Conservation (phyloP, 768 basidiomycete genomes). For the Leccinum subtestaceum region DNA sequence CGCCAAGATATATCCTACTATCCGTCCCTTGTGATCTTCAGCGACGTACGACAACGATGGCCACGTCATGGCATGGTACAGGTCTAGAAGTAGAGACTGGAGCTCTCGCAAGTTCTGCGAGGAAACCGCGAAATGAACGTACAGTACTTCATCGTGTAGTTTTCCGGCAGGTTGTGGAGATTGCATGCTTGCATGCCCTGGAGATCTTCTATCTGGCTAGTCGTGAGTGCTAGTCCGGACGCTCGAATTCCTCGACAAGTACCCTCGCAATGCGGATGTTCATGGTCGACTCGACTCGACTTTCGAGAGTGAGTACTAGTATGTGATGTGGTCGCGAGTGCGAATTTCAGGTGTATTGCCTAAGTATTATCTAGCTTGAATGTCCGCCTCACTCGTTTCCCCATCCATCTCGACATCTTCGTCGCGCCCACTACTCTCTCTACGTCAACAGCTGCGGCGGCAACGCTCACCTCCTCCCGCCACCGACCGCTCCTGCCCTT, state of each 20-base stretch:
- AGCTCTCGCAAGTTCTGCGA: not conserved
- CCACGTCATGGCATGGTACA: conserved; percentile 91
- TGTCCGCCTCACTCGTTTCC: conserved; percentile 18
- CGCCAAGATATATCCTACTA: conserved; percentile 94
- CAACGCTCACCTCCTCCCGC: no score
- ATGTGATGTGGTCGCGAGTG: not conserved
- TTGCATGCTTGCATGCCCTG: conserved; percentile 94
- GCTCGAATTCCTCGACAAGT: conserved; percentile 2
- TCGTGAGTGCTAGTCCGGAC: conserved; percentile 14
- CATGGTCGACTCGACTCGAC: conserved; percentile 14
- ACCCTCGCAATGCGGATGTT: conserved; percentile 33
- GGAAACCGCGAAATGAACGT: conserved; percentile 20
- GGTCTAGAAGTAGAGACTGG: conserved; percentile 50
- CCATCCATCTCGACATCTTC: conserved; percentile 16
- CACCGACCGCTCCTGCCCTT: no score
- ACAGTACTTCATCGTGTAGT: conserved; percentile 84
- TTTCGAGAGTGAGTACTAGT: not conserved
- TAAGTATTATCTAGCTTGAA: no score
- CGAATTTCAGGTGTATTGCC: not conserved
- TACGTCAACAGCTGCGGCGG: no score
- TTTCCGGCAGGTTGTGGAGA: conserved; percentile 89
- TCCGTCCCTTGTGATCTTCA: conserved; percentile 81
- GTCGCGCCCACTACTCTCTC: no score
- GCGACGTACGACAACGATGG: conserved; percentile 92
- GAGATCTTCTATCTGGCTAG: conserved; percentile 74